A percentile compares a stretch with the other conserved stretches of the same genome.
These are phyloP conservation scores for Pseudozyma sp. DNA, from an alignment of 1,284 basidiomycete genomes.

Conservation along the genomic window DNA sequence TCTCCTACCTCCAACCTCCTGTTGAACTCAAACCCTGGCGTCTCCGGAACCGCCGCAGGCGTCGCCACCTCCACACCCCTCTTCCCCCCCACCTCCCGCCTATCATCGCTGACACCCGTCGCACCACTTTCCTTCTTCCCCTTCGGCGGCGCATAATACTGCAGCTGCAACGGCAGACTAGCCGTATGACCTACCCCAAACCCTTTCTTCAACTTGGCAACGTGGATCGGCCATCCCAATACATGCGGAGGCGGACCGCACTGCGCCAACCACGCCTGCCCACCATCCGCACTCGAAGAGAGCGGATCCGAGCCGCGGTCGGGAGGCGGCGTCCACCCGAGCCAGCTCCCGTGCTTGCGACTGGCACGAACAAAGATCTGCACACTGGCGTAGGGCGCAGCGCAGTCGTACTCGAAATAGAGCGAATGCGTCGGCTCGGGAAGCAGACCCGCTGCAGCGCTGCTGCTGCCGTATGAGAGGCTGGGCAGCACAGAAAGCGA, in stretches of 20 bases:
- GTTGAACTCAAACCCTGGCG: conserved; percentile 42
- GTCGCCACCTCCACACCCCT: conserved; percentile 19
- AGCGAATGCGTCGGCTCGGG: conserved; percentile 56
- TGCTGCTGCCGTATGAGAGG: conserved; percentile 21
- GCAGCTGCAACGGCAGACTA: conserved; percentile 41
- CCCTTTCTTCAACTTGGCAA: conserved; percentile 49
- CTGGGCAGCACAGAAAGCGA: conserved; percentile 41
- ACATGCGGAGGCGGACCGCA: conserved; percentile 59
- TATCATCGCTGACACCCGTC: conserved; percentile 10
- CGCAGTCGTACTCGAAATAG: conserved; percentile 64
- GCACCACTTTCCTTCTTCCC: conserved; percentile 9
- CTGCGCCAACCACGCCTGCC: conserved; percentile 29
- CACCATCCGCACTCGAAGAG: conserved; percentile 12
- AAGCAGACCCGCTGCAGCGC: conserved; percentile 7
- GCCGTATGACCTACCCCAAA: conserved; percentile 48
- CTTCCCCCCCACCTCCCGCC: conserved; percentile 10
- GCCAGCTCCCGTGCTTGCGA: conserved; percentile 64
- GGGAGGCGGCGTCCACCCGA: conserved; percentile 24
- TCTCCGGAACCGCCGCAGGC: conserved; percentile 42
- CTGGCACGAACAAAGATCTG: conserved; percentile 62
- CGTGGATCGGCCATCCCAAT: conserved; percentile 61
- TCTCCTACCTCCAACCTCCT: conserved; percentile 32
- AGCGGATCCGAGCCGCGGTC: conserved; percentile 15
- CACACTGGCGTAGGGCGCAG: conserved; percentile 54
- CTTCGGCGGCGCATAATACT: conserved; percentile 57